Evolutionary conservation across 192 early-diverging fungal genomes (phyloP), one percentile per base, ranked within the genome.

Genomic region (Pilobolus umbonatus): DNA sequence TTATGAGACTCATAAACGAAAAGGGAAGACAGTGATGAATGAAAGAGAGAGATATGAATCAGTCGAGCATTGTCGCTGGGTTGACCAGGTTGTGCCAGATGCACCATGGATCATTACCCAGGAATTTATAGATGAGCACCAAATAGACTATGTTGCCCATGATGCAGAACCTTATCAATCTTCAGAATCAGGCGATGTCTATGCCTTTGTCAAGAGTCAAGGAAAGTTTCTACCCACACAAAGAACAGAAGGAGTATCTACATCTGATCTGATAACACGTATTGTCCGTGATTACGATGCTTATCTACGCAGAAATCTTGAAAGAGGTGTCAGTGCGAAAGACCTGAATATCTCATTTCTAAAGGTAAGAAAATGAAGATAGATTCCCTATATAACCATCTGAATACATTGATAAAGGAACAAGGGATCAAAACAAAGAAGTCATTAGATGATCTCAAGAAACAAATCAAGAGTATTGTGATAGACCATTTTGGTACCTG

Each of bases 221-320:
- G 89, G 83, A 1, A 63, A 43, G 9, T 85, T 85, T 57, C 57
- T 81, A 19, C 83, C 83, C 6, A 89, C 85, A 0, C 75, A 85
- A 66, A 79, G 89, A 55, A 92, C 89, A 22, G 89, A 86, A 24
- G 89, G 89, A 44, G 75, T 92, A 0, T 89, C 87, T 12, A 92
- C 89, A 0, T 88, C 87, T 0, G 89, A 92, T 53, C 64, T 92
- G 31, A 92, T 92, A 53, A 92, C 89, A 5, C 82, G 89, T 7
- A 92, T 92, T 58, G 87, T 92, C 14, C 80, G 84, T 49, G 89
- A 92, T 55, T 92, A 92, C 61, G 89, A 92, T 74, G 72, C 83
- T 64, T 92, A 90, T 64, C 71, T 92, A 52, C 76, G 87, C 57
- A 78, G 89, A 42, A 92, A 92, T 67, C 70, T 92, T n/a, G 88